Evolutionary conservation across 1,284 basidiomycete species (phyloP), one percentile per base, ranked within the genome.

Genomic region (Rhodotorula mucilaginosa): DNA sequence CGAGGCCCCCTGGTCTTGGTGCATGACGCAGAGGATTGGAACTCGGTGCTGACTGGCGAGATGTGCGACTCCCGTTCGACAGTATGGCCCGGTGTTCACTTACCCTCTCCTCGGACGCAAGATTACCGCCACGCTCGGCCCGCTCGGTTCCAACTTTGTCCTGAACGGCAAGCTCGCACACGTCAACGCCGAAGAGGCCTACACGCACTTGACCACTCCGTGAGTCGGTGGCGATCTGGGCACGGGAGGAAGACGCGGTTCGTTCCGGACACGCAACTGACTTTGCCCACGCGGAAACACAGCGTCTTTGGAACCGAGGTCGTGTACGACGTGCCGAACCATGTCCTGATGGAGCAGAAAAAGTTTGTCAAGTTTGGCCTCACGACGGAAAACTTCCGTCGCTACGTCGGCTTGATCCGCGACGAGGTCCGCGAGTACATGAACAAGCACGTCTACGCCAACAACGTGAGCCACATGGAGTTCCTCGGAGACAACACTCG

Each of bases 261-360:
- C 13, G 15, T 23, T 3, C 19, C 34, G 21, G 5, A 34, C 57
- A 16, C 34, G 26, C 47, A 21, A n/a, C 23, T 21, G 57, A 26
- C 26, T 16, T 26, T 34, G 51, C 12, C 47, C 5, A 15, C 0
- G 15, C 3, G 5, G 5, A 12, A 3, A 15, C 10, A 34, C 67
- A 77, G 78, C 15, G 78, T 83, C 15, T 99, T 99, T 79, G 97
- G 97, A 67, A 94, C 94, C 80, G 94, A 93, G 66, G 97, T 99
- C 60, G 96, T 98, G 7, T 99, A 99, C 82, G 98, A 80, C 89
- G 93, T 76, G 68, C 96, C 97, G 47, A 99, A 99, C 81, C 90
- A 94, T 68, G 85, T 93, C 64, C 89, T 99, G 81, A 99, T 99
- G 96, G 95, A 99, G 81, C 97, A 99, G 82, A 99, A 99, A 86